A percentile compares a stretch with the other conserved stretches of the same genome.
Evolutionary conservation across 75 land plant genomes (phyloP).

Genomic region (Larix kaempferi): DNA sequence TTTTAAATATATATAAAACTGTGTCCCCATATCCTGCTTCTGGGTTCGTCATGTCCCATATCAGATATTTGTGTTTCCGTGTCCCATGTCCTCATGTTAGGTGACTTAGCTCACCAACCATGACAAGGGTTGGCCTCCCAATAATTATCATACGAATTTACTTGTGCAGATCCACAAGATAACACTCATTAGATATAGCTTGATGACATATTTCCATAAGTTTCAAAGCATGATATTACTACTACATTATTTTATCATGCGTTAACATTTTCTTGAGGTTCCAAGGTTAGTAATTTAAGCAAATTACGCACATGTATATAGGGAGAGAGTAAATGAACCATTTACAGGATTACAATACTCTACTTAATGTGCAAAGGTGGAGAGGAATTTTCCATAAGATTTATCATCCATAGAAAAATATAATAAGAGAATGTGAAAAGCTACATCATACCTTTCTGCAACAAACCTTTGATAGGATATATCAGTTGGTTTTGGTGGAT

Average conservation of each 20-base stretch:
- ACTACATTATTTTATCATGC: neutral
- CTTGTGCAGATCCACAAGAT: too few relatives aligned
- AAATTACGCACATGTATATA: too few relatives aligned
- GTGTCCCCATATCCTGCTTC: too few relatives aligned
- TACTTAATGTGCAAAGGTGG: neutral
- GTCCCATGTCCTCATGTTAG: too few relatives aligned
- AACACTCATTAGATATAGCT: neutral
- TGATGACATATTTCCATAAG: neutral
- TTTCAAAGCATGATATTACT: neutral
- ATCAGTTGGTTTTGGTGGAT: slow-evolving; percentile 91
- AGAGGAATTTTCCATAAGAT: neutral
- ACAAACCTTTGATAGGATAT: slow-evolving; percentile 72
- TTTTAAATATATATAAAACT: too few relatives aligned
- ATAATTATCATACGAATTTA: too few relatives aligned
- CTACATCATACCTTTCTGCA: slow-evolving; percentile 62
- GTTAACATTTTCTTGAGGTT: neutral
- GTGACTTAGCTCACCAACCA: too few relatives aligned
- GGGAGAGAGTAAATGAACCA: neutral
- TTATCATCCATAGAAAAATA: neutral
- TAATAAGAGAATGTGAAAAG: neutral
- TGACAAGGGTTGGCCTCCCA: too few relatives aligned
- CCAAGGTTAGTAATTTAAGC: neutral
- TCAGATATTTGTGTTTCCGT: too few relatives aligned
- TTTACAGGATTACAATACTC: neutral
- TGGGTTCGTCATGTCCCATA: too few relatives aligned